Conservation (phyloP, 345 rosid genomes). For the Rhodamnia argentea region DNA sequence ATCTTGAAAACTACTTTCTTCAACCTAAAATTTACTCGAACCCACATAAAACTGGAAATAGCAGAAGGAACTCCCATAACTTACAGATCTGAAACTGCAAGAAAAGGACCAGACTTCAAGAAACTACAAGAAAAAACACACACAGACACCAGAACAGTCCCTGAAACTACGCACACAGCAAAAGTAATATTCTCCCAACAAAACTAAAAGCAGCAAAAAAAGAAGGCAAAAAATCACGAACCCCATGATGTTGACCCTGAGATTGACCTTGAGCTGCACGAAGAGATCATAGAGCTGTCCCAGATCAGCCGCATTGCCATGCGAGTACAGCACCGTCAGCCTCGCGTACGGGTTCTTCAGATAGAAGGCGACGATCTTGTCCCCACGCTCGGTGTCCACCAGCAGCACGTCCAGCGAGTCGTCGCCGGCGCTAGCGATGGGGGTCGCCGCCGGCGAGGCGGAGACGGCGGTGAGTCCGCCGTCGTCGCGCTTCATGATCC, state of each 20-base stretch:
- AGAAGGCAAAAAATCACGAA: slow-evolving; percentile 13
- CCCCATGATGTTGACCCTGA: slow-evolving; percentile 96
- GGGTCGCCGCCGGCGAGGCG: slow-evolving; percentile 33
- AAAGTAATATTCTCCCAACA: not conserved
- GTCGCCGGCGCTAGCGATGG: slow-evolving; percentile 65
- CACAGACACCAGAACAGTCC: not conserved
- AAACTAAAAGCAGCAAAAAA: not conserved
- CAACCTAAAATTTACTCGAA: not conserved
- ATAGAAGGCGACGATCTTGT: slow-evolving; percentile 85
- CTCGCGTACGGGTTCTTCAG: slow-evolving; percentile 77
- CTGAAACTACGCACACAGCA: not conserved
- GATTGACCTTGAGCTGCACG: slow-evolving; percentile 93
- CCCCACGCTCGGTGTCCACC: slow-evolving; percentile 64
- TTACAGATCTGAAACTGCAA: not conserved
- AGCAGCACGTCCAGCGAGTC: slow-evolving; percentile 58
- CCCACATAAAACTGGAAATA: not conserved
- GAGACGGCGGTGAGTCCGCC: slow-evolving; percentile 61
- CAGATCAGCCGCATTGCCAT: slow-evolving; percentile 98
- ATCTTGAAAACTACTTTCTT: not conserved
- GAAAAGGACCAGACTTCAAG: not conserved
- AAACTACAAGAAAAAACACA: not conserved
- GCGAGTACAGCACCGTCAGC: slow-evolving; percentile 91
- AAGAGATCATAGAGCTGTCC: slow-evolving; percentile 99
- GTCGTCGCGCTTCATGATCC: slow-evolving; percentile 51
- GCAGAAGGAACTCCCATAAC: not conserved